Base-by-base conservation (phyloP, 306 rosid genomes). In the Myrica gale region DNA sequence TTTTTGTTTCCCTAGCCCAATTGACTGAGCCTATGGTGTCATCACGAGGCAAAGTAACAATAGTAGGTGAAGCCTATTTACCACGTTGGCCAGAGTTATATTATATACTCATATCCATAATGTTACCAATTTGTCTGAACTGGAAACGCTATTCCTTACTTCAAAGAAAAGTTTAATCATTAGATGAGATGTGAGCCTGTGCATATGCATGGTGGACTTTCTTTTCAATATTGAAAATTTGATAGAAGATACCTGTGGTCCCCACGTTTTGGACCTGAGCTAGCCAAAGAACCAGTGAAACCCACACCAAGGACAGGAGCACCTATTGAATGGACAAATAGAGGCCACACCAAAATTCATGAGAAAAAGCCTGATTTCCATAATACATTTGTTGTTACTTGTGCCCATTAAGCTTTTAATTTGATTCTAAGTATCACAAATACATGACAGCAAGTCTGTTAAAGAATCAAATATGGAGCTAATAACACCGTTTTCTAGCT, bases 281-380 rank as follows among this genome's bases (percentile, higher is more conserved):
- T 81, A 69, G 85, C 92, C 90, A 94, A 89, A 61, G 98, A 76
- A 65, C 91, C 97, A 68, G 95, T 94, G 76, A 90, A 92, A 60
- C 95, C 95, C 79, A 94, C 97, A 74, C 98, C 98, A 83, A 94
- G 73, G 81, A 89, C 97, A 0, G 93, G 95, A 77, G 81, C 81
- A 67, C 98, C 97, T 94, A 82, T 85, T 71, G 15, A 76, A 78
- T 50, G 81, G 4, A 81, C 19, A 77, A 66, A 72, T 6, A 50
- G 58, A 81, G 23, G 69, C 47, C 56, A 68, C 8, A 76, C 45
- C 43, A 46, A 79, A 55, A 48, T 74, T 80, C 26, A 13, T 8
- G 6, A 26, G 37, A 4, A 8, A 21, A 50, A 50, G 15, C 5
- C 37, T 43, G 44, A 51, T 37, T 21, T 50, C 37, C 1, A 37